Conservation (phyloP, 2,329 filamentous ascomycete genomes). For the Scopulariopsis brevicaulis region DNA sequence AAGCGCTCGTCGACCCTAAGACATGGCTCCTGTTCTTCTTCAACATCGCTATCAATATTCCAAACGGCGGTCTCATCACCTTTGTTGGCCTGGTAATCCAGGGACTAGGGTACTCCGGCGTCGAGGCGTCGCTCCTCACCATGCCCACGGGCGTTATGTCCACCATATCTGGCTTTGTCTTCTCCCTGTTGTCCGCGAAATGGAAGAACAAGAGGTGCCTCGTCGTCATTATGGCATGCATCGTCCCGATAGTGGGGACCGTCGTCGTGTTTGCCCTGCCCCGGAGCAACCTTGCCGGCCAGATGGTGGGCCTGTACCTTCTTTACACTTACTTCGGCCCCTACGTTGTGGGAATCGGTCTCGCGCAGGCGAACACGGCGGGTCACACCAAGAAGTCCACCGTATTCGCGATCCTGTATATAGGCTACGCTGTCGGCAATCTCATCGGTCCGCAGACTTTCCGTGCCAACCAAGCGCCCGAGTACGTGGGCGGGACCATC, state of each 20-base stretch:
- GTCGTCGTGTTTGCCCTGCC: conserved; percentile 23
- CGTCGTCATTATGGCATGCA: neutral
- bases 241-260: conserved; percentile 23
- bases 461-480: conserved; percentile 17
- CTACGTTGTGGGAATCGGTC: conserved; percentile 13
- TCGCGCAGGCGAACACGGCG: conserved; percentile 18
- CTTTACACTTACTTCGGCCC: conserved; percentile 17
- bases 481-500: conserved; percentile 17
- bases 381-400: conserved; percentile 28
- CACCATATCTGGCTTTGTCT: conserved; percentile 7
- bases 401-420: conserved; percentile 30
- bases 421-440: conserved; percentile 27
- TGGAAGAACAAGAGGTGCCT: neutral
- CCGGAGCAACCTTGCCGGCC: conserved; percentile 5
- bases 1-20: conserved; percentile 46
- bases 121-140: neutral
- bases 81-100: conserved; percentile 4
- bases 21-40: conserved; percentile 47
- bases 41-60: conserved; percentile 42
- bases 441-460: conserved; percentile 28
- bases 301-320: conserved; percentile 13
- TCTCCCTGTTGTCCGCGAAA: neutral
- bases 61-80: conserved; percentile 37
- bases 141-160: conserved; percentile 12
- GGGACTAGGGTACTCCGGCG: conserved; percentile 1